Evolutionary conservation across 805 yeast genomes (phyloP), one percentile per base, ranked within the genome.

Genomic region (Hanseniaspora pseudoguilliermondii): DNA sequence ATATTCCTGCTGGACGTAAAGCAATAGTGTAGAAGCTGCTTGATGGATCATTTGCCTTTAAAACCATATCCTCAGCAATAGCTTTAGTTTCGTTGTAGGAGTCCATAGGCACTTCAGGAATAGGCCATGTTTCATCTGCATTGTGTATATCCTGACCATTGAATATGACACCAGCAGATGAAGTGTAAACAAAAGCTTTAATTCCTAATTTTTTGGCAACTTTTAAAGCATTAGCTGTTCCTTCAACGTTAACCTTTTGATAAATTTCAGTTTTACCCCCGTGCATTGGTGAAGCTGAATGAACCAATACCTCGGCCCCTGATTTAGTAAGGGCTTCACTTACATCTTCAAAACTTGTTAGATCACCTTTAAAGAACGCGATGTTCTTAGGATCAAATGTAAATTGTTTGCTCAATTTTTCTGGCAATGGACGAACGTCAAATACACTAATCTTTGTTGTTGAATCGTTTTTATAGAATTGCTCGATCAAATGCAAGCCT

Each of bases 21-120:
- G 96, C 93, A 39, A 86, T 84, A 0, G 98, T 93, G 49, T 77
- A 71, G 60, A 90, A 78, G 1, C 73, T 74, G 15, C 74, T 72
- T 0, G 71, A 67, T n/a, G 71, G 71, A 49, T 78, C 77, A 67
- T 88, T 86, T 18, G 95, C 86, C 21, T 77, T 71, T 64, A 90
- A 74, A 2, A 89, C 96, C 71, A 82, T 77, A 18, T 75, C 76
- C 69, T 93, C 99, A 0, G 96, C 98, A 59, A 76, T 75, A 10
- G 95, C 96, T 68, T 93, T 93, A 10, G 97, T 90, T 66, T 86
- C 90, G 65, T 93, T 95, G 69, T 93, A 93, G 1, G 95, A 95
- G 67, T 93, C 98, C 97, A 93, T 89, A 60, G 95, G 93, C 46
- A 80, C 78, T 47, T 78, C 80, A 1, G 97, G 97, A 60, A 86